Evolutionary conservation across 1,284 basidiomycete species (phyloP).

Genomic region (Trichosporon ovoides): DNA sequence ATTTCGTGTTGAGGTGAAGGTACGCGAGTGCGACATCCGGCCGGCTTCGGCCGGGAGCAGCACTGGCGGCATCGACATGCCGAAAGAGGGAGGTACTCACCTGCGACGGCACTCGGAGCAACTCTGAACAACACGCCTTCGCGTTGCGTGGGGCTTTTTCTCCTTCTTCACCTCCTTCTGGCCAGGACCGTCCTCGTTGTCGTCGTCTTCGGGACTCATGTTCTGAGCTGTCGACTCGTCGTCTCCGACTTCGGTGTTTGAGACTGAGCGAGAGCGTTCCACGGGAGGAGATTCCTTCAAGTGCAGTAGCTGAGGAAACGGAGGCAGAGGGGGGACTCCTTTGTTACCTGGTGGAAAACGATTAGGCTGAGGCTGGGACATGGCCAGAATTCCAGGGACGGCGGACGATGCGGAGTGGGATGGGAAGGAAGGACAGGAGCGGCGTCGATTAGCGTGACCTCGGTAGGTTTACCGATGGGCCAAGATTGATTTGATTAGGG

Average conservation of each 20-base stretch:
- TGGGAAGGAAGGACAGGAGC: not conserved
- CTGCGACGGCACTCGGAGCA: conserved; percentile 49
- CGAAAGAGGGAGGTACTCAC: conserved; percentile 11
- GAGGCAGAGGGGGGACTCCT: conserved; percentile 31
- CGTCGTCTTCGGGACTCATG: conserved; percentile 28
- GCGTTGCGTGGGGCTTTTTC: conserved; percentile 39
- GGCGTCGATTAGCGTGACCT: not conserved
- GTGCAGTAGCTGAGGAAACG: conserved; percentile 38
- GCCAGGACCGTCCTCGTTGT: conserved; percentile 13
- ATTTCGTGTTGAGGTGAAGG: not conserved
- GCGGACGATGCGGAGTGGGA: not conserved
- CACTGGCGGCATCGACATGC: not conserved
- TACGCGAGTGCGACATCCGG: not conserved
- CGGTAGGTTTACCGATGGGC: not conserved
- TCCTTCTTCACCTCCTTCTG: conserved; percentile 31
- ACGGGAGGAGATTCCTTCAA: conserved; percentile 23
- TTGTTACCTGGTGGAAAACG: conserved; percentile 27
- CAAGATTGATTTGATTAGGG: not conserved
- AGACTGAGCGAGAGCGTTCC: conserved; percentile 1
- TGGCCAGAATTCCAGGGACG: conserved; percentile 12
- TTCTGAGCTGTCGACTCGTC: conserved; percentile 11
- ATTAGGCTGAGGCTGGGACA: conserved; percentile 32
- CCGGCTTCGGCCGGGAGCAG: not conserved
- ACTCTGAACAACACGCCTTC: conserved; percentile 48
- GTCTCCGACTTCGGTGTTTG: conserved; percentile 11